Percentiles rank a stretch among this genome's conserved stretches.
Evolutionary conservation across 2,329 filamentous ascomycete species (phyloP).

Genomic region (Cadophora gregata): DNA sequence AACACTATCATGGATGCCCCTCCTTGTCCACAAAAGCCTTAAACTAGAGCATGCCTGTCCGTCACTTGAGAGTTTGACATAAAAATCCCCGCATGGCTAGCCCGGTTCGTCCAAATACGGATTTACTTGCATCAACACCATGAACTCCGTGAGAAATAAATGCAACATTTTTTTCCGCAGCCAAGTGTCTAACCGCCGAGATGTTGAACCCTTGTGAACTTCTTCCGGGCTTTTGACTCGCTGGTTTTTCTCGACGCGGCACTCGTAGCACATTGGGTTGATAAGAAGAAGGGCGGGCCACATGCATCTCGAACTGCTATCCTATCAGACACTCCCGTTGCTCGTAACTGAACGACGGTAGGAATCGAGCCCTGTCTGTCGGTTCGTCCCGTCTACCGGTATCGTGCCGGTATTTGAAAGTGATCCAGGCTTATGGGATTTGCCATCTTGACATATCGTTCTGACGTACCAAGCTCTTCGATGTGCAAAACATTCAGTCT

Average conservation of each 20-base stretch:
- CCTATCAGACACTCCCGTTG: background rate
- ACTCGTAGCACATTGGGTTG: background rate
- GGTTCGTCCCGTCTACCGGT: constrained; percentile 19
- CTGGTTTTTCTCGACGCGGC: background rate
- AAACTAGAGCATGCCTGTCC: background rate
- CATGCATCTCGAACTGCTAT: background rate
- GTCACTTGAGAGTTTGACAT: constrained; percentile 3
- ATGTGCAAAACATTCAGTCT: too few species aligned
- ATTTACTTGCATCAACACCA: background rate
- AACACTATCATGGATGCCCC: background rate
- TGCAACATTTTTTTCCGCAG: background rate
- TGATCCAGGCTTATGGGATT: background rate
- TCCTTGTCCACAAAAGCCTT: background rate
- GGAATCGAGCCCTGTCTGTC: constrained; percentile 7
- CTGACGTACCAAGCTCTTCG: background rate
- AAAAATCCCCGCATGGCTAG: constrained; percentile 8
- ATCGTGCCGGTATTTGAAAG: background rate
- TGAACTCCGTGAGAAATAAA: background rate
- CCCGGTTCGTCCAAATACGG: background rate
- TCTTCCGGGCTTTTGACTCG: background rate
- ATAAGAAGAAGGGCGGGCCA: background rate
- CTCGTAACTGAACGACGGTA: background rate
- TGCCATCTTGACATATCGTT: background rate
- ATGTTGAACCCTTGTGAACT: background rate
- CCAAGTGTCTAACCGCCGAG: background rate